A percentile compares a stretch with the other conserved stretches of the same genome.
Evolutionary conservation across 768 basidiomycete genomes (phyloP).

Genomic region (Pulveroboletus frians): DNA sequence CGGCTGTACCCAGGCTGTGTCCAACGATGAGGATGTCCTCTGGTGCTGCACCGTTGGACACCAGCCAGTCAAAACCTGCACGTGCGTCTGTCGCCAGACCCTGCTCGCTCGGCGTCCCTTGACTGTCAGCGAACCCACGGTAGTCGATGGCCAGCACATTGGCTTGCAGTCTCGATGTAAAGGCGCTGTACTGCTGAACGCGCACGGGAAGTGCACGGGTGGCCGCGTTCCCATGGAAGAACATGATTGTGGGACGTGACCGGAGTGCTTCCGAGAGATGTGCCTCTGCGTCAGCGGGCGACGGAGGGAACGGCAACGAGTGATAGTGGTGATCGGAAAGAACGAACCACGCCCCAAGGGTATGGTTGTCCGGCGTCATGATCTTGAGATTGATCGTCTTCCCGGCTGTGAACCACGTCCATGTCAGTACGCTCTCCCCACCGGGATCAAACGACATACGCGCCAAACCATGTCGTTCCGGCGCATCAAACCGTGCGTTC

Average conservation of each 20-base stretch:
- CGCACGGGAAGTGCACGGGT: constrained; percentile 68
- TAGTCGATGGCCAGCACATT: constrained; percentile 90
- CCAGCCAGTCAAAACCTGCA: constrained; percentile 77
- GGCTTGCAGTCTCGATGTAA: constrained; percentile 57
- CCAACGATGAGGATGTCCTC: constrained; percentile 71
- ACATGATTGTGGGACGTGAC: constrained; percentile 72
- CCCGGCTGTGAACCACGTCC: constrained; percentile 44
- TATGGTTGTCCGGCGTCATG: constrained; percentile 69
- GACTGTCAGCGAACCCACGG: constrained; percentile 86
- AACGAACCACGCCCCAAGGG: constrained; percentile 83
- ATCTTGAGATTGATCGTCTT: constrained; percentile 73
- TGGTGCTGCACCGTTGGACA: constrained; percentile 49
- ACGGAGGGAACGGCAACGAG: constrained; percentile 37
- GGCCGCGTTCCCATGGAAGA: constrained; percentile 86
- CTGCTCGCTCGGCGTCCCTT: constrained; percentile 66
- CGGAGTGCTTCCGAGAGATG: constrained; percentile 52
- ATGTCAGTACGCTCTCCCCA: background rate
- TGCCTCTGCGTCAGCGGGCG: constrained; percentile 32
- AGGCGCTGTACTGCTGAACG: constrained; percentile 61
- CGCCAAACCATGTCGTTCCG: constrained; percentile 77
- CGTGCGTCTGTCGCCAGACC: constrained; percentile 72
- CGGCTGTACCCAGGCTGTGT: constrained; percentile 86
- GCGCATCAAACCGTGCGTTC: constrained; percentile 56
- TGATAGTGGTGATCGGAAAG: constrained; percentile 64
- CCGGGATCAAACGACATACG: constrained; percentile 42